Conservation (phyloP, 208 protist genomes). For the Angomonas ambiguus region DNA sequence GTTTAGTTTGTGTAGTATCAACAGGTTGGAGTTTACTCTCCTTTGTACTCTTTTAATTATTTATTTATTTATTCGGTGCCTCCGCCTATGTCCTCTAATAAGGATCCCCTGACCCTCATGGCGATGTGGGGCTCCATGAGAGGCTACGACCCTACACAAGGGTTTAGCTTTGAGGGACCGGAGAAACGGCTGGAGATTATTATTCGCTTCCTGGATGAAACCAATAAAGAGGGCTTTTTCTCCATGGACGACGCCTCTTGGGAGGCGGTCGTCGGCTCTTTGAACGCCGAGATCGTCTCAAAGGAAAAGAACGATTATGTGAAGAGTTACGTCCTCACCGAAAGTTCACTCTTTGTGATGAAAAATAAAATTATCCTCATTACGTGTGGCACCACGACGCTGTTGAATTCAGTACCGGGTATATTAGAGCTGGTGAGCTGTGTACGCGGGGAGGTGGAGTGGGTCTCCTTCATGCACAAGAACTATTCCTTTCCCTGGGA, state of each 20-base stretch:
- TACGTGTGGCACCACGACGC: slow-evolving; percentile 92
- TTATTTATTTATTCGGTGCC: background rate
- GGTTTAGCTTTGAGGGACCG: slow-evolving; percentile 90
- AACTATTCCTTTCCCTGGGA: slow-evolving; percentile 92
- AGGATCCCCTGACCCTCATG: slow-evolving; percentile 84
- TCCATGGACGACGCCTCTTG: slow-evolving; percentile 67
- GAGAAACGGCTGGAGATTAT: slow-evolving; percentile 90
- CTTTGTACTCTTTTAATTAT: background rate
- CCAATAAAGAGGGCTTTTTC: slow-evolving; percentile 62
- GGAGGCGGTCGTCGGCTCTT: slow-evolving; percentile 57
- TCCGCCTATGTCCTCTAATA: slow-evolving; percentile 35
- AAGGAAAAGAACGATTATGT: slow-evolving; percentile 76
- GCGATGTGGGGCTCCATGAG: slow-evolving; percentile 87
- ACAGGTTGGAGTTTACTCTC: too few species aligned
- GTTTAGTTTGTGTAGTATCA: background rate
- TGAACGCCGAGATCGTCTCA: slow-evolving; percentile 87
- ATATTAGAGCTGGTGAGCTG: slow-evolving; percentile 78
- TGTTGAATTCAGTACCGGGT: slow-evolving; percentile 84
- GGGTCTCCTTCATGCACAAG: slow-evolving; percentile 91
- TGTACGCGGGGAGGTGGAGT: slow-evolving; percentile 80
- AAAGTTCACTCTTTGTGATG: slow-evolving; percentile 93
- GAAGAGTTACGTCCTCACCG: slow-evolving; percentile 91
- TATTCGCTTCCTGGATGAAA: slow-evolving; percentile 58
- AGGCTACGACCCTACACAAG: slow-evolving; percentile 60
- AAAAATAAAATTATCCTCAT: slow-evolving; percentile 87